These are phyloP conservation scores for Wickerhamiella azyma DNA, from an alignment of 805 yeast genomes.

Conservation along the genomic window DNA sequence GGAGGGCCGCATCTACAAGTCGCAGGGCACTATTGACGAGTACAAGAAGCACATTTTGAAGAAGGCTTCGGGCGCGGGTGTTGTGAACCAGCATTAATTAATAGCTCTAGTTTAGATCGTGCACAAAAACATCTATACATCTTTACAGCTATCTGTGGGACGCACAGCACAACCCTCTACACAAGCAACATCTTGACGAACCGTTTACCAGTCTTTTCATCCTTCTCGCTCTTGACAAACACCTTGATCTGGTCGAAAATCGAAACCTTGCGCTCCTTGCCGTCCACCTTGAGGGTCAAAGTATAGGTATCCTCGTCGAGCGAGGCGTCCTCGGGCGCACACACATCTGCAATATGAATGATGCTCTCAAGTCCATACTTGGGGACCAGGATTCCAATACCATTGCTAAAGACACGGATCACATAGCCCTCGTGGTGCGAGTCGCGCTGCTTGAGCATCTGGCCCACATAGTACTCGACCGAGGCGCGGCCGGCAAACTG, in stretches of 20 bases:
- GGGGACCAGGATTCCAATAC: conserved; percentile 88
- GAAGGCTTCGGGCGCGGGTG: conserved; percentile 72
- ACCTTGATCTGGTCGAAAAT: conserved; percentile 83
- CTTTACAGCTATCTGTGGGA: too few species aligned
- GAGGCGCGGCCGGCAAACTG: conserved; percentile 98
- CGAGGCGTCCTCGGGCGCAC: conserved; percentile 44
- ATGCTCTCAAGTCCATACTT: conserved; percentile 92
- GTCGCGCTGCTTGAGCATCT: conserved; percentile 80
- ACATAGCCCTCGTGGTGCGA: conserved; percentile 77
- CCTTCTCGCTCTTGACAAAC: conserved; percentile 66
- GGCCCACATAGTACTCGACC: conserved; percentile 95
- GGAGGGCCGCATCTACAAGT: conserved; percentile 61
- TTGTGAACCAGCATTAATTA: conserved; percentile 67
- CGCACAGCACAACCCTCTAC: too few species aligned
- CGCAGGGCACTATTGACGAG: conserved; percentile 70
- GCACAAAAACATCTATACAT: neutral
- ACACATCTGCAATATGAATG: conserved; percentile 63
- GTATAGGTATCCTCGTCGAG: conserved; percentile 71
- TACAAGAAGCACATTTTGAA: conserved; percentile 79
- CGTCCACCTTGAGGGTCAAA: conserved; percentile 40
- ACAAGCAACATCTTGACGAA: conserved; percentile 53
- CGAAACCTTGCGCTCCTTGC: conserved; percentile 32
- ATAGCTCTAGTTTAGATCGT: neutral
- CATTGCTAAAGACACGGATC: conserved; percentile 84
- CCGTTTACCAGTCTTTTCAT: conserved; percentile 83